Base-by-base conservation (phyloP, 2,329 filamentous ascomycete species). In the Cercospora zeina region DNA sequence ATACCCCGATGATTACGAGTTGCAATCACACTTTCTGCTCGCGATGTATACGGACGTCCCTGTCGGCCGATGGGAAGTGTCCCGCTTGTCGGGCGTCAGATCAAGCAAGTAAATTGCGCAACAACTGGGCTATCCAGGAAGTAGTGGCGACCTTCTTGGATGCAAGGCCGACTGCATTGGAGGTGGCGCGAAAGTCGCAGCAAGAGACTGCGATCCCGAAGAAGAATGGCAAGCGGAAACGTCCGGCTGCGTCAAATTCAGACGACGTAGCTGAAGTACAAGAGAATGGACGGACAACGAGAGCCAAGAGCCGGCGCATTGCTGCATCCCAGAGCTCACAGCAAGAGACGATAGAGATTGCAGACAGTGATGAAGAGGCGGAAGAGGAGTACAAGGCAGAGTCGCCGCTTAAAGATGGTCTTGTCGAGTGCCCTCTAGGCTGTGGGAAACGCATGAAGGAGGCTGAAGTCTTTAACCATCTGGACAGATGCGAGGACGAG, bases 21-120 rank as follows among this genome's bases (percentile, higher is more conserved):
- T 99, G 95, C 78, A 89, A 87, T 58, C 95, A 99, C 75, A 97
- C 95, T 0, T 99, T 99, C 73, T 99, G 95, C 81, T 97, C 93
- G 6, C 80, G 96, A 58, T 99, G 95, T 76, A 97, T 99, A 74
- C 89, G 95, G 31, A 84, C 93, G 65, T 91, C 90, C 64, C 82
- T 99, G 0, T 88, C 88, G 1, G 83, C 85, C 33, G 92, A 97
- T 68, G 90, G 91, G 8, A 92, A 89, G 76, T 99, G 95, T 70
- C 95, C 95, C 0, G 81, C 91, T 1, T 99, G 95, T 77, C 87
- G 91, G 56, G 80, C 85, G 5, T 77, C 81, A 0, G 91, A 96
- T 68, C 92, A 97, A 74, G 91, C 93, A 73, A 83, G 91, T 64
- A 95, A 91, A 74, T 74, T 99, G 68, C 84, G 92, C 62, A 88